phyloP scores from a whole-genome alignment of 1,284 basidiomycete genomes.

The Microbotryum intermedium region DNA sequence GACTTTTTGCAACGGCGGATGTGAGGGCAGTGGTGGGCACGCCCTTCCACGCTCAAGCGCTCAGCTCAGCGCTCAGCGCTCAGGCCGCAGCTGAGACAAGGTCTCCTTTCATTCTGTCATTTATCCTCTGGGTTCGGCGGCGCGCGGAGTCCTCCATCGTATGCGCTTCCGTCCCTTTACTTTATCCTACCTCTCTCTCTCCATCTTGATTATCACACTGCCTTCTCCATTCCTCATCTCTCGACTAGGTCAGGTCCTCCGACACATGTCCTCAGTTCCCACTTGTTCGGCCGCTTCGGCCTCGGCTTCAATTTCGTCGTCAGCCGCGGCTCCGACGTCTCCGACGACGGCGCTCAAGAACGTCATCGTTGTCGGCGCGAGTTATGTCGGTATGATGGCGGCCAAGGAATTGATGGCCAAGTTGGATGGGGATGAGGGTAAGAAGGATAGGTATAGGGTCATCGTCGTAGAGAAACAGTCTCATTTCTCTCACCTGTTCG shows the following conservation, averaged over 20 bases:
- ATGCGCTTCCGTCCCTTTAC: background rate
- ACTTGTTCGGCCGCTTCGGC: background rate
- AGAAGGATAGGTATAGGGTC: constrained; percentile 18
- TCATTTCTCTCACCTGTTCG: constrained; percentile 36
- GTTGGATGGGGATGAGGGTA: background rate
- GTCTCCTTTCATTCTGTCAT: no score
- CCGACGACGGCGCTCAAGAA: constrained; percentile 10
- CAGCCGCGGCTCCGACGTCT: constrained; percentile 11
- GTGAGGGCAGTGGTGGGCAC: no score
- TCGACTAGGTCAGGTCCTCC: background rate
- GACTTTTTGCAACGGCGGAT: no score
- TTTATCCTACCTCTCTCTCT: background rate
- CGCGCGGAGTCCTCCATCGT: background rate
- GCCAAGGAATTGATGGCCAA: constrained; percentile 27
- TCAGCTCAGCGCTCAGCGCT: no score
- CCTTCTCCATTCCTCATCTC: background rate
- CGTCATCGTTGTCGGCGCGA: constrained; percentile 32
- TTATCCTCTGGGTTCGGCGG: no score
- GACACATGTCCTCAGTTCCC: background rate
- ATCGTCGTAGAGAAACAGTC: constrained; percentile 34
- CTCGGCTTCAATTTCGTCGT: background rate
- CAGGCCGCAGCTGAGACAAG: no score
- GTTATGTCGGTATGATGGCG: constrained; percentile 27
- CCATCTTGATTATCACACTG: background rate
- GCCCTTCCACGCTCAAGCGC: no score